These are phyloP conservation scores for Coleophoma cylindrospora DNA, from an alignment of 2,329 filamentous ascomycete species.

Conservation along the genomic window DNA sequence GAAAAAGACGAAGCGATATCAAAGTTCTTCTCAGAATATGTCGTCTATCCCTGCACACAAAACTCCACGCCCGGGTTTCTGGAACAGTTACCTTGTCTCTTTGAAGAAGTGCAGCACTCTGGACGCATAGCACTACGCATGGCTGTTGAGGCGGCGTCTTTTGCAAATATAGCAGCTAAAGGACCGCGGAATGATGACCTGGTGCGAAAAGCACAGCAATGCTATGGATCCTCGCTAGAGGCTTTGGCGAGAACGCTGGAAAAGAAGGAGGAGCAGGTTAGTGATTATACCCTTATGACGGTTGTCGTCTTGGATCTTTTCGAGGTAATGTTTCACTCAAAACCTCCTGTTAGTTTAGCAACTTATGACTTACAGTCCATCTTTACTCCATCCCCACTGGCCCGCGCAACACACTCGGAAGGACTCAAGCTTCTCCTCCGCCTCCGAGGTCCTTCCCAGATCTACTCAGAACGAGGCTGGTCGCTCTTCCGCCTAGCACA, in stretches of 20 bases:
- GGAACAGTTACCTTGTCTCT: slow-evolving; percentile 31
- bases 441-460: slow-evolving; percentile 28
- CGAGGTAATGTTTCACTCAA: slow-evolving; percentile 22
- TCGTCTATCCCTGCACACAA: slow-evolving; percentile 31
- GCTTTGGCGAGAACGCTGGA: slow-evolving; percentile 28
- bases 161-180: slow-evolving; percentile 27
- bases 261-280: slow-evolving; percentile 26
- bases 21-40: slow-evolving; percentile 33
- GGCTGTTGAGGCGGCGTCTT: slow-evolving; percentile 31
- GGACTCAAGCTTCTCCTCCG: slow-evolving; percentile 36
- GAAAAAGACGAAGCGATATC: slow-evolving; percentile 25
- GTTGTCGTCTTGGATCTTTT: slow-evolving; percentile 35
- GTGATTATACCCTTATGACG: slow-evolving; percentile 35
- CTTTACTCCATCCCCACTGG: slow-evolving; percentile 22
- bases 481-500: slow-evolving; percentile 34
- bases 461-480: slow-evolving; percentile 32
- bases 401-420: slow-evolving; percentile 29
- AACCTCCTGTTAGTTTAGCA: neutral
- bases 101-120: slow-evolving; percentile 31
- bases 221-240: slow-evolving; percentile 29
- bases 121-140: slow-evolving; percentile 32
- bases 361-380: slow-evolving; percentile 21
- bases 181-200: slow-evolving; percentile 12
- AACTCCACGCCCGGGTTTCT: slow-evolving; percentile 32
- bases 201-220: slow-evolving; percentile 24